These are phyloP conservation scores for Saccharomyces hybrid DNA, from an alignment of 1,139 yeast genomes.

Conservation along the genomic window DNA sequence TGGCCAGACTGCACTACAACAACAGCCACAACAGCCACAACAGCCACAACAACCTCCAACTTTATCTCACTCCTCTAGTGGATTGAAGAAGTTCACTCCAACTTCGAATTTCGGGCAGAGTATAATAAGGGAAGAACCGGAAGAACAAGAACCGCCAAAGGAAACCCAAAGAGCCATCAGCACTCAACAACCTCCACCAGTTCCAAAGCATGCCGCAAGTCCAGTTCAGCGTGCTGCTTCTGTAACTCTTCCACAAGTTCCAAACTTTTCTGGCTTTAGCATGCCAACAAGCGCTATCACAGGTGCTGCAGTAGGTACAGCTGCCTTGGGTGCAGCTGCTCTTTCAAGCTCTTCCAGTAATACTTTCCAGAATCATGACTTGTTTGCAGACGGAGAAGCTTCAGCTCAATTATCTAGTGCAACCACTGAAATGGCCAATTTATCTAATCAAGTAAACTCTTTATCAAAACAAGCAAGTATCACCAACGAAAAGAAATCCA, in stretches of 20 bases:
- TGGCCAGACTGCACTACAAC: constrained; percentile 14
- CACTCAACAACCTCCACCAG: constrained; percentile 6
- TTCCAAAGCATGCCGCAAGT: constrained; percentile 19
- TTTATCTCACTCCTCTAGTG: constrained; percentile 6
- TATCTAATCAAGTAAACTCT: constrained; percentile 77
- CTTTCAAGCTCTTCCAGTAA: constrained; percentile 6
- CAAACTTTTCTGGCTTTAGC: constrained; percentile 23
- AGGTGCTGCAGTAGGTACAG: constrained; percentile 12
- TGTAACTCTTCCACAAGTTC: constrained; percentile 25
- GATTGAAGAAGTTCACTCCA: constrained; percentile 36
- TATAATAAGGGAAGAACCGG: constrained; percentile 38
- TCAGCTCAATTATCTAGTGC: constrained; percentile 69
- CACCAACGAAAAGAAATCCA: constrained; percentile 60
- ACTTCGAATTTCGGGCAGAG: constrained; percentile 55
- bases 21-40: constrained; percentile 24
- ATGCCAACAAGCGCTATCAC: constrained; percentile 13
- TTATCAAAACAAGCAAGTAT: constrained; percentile 66
- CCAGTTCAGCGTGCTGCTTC: constrained; percentile 24
- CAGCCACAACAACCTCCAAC: constrained; percentile 21
- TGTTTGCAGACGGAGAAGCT: constrained; percentile 50
- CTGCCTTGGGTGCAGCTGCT: constrained; percentile 10
- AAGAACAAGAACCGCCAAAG: constrained; percentile 17
- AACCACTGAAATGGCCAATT: constrained; percentile 78
- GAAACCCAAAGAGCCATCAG: background rate
- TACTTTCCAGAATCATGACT: constrained; percentile 37